These are phyloP conservation scores for Agaricus blazei DNA, from an alignment of 768 basidiomycete species.

Conservation along the genomic window DNA sequence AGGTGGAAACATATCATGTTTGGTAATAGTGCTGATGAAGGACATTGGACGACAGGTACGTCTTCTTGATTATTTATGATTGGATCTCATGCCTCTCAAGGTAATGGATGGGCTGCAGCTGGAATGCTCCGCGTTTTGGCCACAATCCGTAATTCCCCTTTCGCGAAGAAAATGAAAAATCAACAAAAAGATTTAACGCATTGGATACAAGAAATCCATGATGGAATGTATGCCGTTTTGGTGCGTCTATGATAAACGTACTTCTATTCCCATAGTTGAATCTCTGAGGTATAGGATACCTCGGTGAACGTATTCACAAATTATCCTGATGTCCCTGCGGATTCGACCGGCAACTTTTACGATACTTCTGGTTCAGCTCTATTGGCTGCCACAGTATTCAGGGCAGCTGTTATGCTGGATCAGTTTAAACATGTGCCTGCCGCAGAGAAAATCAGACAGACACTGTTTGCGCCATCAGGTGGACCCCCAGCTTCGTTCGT, in stretches of 20 bases:
- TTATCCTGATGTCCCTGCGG: slow-evolving; percentile 46
- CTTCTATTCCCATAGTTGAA: background rate
- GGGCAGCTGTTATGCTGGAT: slow-evolving; percentile 46
- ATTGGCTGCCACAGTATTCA: slow-evolving; percentile 72
- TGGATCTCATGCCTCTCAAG: slow-evolving; percentile 27
- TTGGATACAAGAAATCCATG: slow-evolving; percentile 73
- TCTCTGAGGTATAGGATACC: slow-evolving; percentile 27
- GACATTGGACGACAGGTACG: slow-evolving; percentile 67
- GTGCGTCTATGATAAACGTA: slow-evolving; percentile 32
- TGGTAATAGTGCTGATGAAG: too few relatives aligned
- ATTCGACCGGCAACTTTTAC: slow-evolving; percentile 46
- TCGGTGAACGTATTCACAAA: slow-evolving; percentile 55
- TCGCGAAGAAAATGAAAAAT: slow-evolving; percentile 32
- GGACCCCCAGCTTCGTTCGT: slow-evolving; percentile 7
- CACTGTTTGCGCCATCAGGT: slow-evolving; percentile 23
- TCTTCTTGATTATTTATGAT: background rate
- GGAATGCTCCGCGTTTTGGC: slow-evolving; percentile 82
- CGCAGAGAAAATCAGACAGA: slow-evolving; percentile 53
- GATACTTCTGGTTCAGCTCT: slow-evolving; percentile 74
- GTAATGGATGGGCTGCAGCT: slow-evolving; percentile 86
- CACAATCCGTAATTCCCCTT: slow-evolving; percentile 64
- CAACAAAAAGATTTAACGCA: too few relatives aligned
- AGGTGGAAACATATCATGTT: slow-evolving; percentile 65
- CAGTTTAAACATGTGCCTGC: slow-evolving; percentile 44
- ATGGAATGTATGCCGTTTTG: slow-evolving; percentile 58